Percentiles rank a stretch among this genome's conserved stretches.
phyloP scores from a whole-genome alignment of 768 basidiomycete species.

The Filobasidium wieringae region DNA sequence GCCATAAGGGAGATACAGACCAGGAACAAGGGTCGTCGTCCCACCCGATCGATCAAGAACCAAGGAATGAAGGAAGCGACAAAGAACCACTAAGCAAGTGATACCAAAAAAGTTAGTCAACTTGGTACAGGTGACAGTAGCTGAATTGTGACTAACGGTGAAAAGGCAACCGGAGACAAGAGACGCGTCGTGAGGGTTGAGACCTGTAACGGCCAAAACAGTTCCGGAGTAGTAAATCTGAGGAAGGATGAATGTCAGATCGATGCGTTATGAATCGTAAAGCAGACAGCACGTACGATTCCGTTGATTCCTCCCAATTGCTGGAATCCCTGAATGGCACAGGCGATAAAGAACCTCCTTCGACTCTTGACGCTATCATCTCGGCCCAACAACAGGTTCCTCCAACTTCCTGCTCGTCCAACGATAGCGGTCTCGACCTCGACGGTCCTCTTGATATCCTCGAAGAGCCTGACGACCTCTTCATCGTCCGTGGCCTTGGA shows the following conservation, averaged over 20 bases:
- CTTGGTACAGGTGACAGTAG: neutral
- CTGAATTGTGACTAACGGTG: constrained; percentile 8
- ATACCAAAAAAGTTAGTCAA: too few relatives aligned
- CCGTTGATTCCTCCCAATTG: constrained; percentile 29
- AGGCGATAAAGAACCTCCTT: constrained; percentile 24
- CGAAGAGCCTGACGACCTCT: constrained; percentile 10
- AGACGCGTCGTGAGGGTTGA: constrained; percentile 17
- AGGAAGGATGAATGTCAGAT: neutral
- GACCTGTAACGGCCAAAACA: constrained; percentile 16
- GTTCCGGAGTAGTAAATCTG: constrained; percentile 24
- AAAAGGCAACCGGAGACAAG: constrained; percentile 25
- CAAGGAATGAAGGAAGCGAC: constrained; percentile 35
- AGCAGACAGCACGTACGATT: constrained; percentile 5
- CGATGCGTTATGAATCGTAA: neutral
- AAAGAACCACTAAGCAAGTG: constrained; percentile 31
- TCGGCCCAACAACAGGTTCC: constrained; percentile 15
- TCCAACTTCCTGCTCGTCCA: constrained; percentile 22
- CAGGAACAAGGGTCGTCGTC: constrained; percentile 23
- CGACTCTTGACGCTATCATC: constrained; percentile 22
- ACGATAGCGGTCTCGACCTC: constrained; percentile 13
- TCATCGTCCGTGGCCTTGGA: constrained; percentile 8
- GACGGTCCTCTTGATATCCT: constrained; percentile 15
- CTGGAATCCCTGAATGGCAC: constrained; percentile 27
- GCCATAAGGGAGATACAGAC: constrained; percentile 25
- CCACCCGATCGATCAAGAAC: constrained; percentile 29